Evolutionary conservation across 768 basidiomycete genomes (phyloP).

Genomic region (Suillus clintonianus): DNA sequence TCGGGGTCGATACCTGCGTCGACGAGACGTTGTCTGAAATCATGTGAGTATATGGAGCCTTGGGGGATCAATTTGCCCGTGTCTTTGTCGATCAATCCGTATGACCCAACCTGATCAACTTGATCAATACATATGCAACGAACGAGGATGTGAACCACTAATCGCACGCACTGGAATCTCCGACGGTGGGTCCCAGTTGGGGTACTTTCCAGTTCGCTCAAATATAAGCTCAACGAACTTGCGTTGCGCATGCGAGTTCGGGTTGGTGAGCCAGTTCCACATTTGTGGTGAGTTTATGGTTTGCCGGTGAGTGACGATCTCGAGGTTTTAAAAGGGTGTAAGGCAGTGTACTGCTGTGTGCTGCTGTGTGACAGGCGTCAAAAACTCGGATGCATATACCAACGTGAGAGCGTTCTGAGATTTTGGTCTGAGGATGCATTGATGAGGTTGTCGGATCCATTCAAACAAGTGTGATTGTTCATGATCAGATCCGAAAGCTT

Average conservation of each 20-base stretch:
- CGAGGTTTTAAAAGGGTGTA: neutral
- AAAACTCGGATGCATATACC: neutral
- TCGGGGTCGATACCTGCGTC: neutral
- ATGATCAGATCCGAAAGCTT: neutral
- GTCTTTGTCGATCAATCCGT: neutral
- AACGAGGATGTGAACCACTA: neutral
- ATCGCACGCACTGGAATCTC: neutral
- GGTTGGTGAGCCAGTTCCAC: neutral
- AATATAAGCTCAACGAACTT: neutral
- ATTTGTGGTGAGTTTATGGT: neutral
- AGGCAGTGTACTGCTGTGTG: neutral
- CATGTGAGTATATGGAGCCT: neutral
- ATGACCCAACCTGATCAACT: neutral
- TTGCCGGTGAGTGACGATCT: neutral
- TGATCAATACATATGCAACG: neutral
- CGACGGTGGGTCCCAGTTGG: slow-evolving; percentile 2
- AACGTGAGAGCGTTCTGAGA: neutral
- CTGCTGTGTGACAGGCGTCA: neutral
- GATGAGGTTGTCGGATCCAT: neutral
- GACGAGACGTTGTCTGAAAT: neutral
- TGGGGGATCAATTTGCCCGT: neutral
- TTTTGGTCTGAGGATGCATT: neutral
- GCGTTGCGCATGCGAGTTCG: neutral
- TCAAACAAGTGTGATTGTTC: neutral
- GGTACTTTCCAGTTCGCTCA: neutral